Evolutionary conservation across 1,284 basidiomycete genomes (phyloP).

Genomic region (Leccinum griseonigrum): DNA sequence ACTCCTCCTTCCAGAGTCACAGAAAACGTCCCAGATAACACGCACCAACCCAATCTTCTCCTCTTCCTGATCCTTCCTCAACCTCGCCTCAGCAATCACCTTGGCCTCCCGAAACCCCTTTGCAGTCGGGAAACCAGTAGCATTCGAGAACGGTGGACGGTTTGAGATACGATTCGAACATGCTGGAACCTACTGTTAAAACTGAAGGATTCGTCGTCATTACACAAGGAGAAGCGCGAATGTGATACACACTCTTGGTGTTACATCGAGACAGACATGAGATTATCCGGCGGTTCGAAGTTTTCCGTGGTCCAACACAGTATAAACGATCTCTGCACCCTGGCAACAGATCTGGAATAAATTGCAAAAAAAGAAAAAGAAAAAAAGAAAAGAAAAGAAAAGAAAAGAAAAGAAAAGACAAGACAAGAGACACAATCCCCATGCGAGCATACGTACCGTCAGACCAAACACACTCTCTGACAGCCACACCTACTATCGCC

Average conservation of each 20-base stretch:
- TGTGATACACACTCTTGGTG: constrained; percentile 50
- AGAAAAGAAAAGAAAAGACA: not conserved
- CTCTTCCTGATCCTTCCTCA: constrained; percentile 69
- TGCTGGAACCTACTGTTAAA: constrained; percentile 39
- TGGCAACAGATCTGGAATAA: constrained; percentile 30
- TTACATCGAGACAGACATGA: constrained; percentile 50
- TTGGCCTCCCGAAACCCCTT: constrained; percentile 70
- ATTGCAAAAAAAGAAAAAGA: not conserved
- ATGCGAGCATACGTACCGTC: constrained; percentile 47
- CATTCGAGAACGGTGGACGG: constrained; percentile 69
- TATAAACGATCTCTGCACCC: constrained; percentile 74
- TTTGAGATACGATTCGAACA: constrained; percentile 63
- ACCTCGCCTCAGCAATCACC: constrained; percentile 56
- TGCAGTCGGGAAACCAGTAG: constrained; percentile 69
- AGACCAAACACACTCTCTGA: constrained; percentile 69
- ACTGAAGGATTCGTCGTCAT: not conserved
- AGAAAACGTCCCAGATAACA: not conserved
- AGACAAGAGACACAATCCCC: not conserved
- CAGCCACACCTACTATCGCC: constrained; percentile 66
- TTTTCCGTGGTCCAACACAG: constrained; percentile 84
- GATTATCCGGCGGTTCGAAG: constrained; percentile 70
- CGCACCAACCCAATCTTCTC: constrained; percentile 71
- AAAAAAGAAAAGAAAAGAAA: not conserved
- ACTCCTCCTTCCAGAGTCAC: not conserved
- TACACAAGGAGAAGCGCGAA: not conserved